phyloP scores from a whole-genome alignment of 2,329 filamentous ascomycete genomes.

The Hyphodiscus sp. region DNA sequence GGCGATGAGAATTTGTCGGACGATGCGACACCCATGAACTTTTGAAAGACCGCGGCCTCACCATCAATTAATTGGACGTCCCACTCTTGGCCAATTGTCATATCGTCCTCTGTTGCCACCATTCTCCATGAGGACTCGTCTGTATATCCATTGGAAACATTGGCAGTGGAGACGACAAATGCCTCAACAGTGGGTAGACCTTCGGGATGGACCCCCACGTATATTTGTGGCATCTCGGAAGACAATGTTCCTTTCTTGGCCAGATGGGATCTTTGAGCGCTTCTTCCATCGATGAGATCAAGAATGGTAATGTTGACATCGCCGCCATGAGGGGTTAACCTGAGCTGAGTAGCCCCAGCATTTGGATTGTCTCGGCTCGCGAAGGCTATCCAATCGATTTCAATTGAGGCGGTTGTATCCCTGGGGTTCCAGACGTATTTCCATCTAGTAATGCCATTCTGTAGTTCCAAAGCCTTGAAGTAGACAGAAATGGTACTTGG shows the following conservation, averaged over 20 bases:
- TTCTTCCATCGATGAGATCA: constrained; percentile 56
- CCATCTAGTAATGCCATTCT: constrained; percentile 3
- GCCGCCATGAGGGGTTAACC: constrained; percentile 5
- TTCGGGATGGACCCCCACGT: constrained; percentile 51
- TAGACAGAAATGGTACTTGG: constrained; percentile 54
- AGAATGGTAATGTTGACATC: constrained; percentile 42
- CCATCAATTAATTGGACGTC: constrained; percentile 43
- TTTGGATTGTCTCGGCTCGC: constrained; percentile 11
- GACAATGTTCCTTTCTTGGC: constrained; percentile 45
- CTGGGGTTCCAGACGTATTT: constrained; percentile 11
- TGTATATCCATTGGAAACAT: constrained; percentile 23
- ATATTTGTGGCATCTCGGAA: constrained; percentile 44
- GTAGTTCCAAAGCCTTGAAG: constrained; percentile 40
- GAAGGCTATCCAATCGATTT: constrained; percentile 46
- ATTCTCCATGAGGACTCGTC: constrained; percentile 27
- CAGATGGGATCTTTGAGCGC: constrained; percentile 53
- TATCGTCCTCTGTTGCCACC: constrained; percentile 39
- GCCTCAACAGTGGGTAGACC: constrained; percentile 53
- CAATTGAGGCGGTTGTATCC: constrained; percentile 48
- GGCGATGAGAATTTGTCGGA: constrained; percentile 54
- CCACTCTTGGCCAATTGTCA: constrained; percentile 54
- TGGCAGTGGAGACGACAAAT: constrained; percentile 44
- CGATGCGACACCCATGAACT: constrained; percentile 57
- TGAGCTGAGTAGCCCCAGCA: constrained; percentile 8
- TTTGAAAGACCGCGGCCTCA: constrained; percentile 46